These are phyloP conservation scores for Microstegium vimineum DNA, from an alignment of 176 grass and related monocot species.

Conservation along the genomic window DNA sequence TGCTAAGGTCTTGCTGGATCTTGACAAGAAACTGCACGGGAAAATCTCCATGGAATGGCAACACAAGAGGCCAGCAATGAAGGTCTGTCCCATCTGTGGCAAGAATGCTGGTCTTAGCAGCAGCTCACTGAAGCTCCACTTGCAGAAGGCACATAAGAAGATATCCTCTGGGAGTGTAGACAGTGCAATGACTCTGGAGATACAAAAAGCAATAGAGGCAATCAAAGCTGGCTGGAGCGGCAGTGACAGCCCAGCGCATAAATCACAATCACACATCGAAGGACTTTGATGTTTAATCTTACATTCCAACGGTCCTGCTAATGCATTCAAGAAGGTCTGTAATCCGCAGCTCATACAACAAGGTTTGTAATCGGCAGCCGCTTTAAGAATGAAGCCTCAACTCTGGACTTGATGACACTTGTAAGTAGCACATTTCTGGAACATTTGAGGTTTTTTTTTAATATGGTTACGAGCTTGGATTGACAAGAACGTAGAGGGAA, in stretches of 20 bases:
- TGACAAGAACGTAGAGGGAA: neutral
- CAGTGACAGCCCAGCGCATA: conserved; percentile 42
- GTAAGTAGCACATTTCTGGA: neutral
- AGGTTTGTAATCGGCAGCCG: neutral
- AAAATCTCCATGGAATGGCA: conserved; percentile 86
- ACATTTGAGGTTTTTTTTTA: neutral
- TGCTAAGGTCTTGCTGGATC: conserved; percentile 64
- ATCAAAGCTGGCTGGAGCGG: conserved; percentile 42
- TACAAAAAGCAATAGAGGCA: conserved; percentile 64
- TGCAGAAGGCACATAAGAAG: conserved; percentile 74
- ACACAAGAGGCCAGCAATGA: conserved; percentile 67
- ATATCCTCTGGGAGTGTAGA: conserved; percentile 79
- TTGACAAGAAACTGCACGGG: conserved; percentile 71
- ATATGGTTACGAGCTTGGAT: neutral
- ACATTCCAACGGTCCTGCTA: neutral
- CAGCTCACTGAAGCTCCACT: conserved; percentile 91
- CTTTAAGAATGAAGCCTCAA: neutral
- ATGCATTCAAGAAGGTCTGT: neutral
- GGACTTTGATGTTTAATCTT: conserved; percentile 19
- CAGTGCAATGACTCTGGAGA: conserved; percentile 72
- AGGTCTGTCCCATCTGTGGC: conserved; percentile 84
- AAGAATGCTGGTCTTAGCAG: conserved; percentile 86
- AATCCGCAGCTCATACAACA: neutral
- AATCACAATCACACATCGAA: conserved; percentile 31
- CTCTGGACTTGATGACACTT: neutral